These are phyloP conservation scores for Dipodascopsis uninucleata DNA, from an alignment of 805 yeast genomes.

Conservation along the genomic window DNA sequence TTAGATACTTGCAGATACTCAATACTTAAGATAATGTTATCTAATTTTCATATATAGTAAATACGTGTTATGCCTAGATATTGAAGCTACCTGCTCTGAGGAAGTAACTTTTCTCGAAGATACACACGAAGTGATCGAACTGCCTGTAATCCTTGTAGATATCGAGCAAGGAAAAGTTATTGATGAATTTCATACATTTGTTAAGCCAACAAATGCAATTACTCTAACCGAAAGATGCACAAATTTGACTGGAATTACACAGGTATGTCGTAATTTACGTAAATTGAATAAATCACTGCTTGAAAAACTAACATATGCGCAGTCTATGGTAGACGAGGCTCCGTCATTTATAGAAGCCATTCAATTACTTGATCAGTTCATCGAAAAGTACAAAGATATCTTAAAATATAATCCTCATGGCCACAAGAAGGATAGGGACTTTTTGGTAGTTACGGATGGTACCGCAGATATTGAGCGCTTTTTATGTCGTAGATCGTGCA, in stretches of 20 bases:
- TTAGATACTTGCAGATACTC: too few species aligned
- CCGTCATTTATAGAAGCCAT: slow-evolving; percentile 21
- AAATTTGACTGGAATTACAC: slow-evolving; percentile 23
- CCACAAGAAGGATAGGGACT: slow-evolving; percentile 4
- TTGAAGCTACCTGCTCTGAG: slow-evolving; percentile 25
- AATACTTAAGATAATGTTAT: too few species aligned
- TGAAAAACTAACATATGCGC: neutral
- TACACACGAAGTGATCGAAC: slow-evolving; percentile 27
- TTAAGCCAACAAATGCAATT: slow-evolving; percentile 12
- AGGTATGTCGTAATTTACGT: too few species aligned
- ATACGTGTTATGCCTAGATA: slow-evolving; percentile 24
- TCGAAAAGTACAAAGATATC: slow-evolving; percentile 11
- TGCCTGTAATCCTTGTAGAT: slow-evolving; percentile 33
- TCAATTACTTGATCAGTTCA: slow-evolving; percentile 10
- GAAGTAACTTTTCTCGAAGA: slow-evolving; percentile 5
- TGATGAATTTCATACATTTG: slow-evolving; percentile 27
- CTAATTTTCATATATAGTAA: slow-evolving; percentile 16
- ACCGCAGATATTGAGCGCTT: slow-evolving; percentile 26
- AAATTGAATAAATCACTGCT: slow-evolving; percentile 2
- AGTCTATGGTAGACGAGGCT: slow-evolving; percentile 10
- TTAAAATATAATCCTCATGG: slow-evolving; percentile 9
- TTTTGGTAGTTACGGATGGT: slow-evolving; percentile 24
- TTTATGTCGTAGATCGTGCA: slow-evolving; percentile 18
- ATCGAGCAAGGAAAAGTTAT: slow-evolving; percentile 10
- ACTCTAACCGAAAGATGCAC: slow-evolving; percentile 10